These are phyloP conservation scores for Fomitopsis pulvina DNA, from an alignment of 768 basidiomycete genomes.

Conservation along the genomic window DNA sequence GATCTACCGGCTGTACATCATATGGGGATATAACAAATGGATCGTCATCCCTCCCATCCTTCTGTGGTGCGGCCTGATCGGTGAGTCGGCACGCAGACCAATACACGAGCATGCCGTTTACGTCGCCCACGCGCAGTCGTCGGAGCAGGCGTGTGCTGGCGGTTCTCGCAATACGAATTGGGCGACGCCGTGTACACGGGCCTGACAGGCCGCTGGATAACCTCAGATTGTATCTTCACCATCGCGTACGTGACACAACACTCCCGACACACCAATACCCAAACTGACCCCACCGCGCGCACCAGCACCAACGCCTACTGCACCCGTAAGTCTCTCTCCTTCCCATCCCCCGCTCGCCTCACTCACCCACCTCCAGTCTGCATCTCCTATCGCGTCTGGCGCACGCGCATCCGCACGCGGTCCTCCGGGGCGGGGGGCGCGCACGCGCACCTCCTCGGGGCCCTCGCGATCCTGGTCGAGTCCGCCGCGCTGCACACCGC, in stretches of 20 bases:
- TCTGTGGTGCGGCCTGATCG: background rate
- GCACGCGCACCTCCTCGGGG: background rate
- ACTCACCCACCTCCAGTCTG: background rate
- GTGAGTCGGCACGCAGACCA: background rate
- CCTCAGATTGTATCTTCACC: background rate
- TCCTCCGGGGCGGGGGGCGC: background rate
- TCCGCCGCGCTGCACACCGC: background rate
- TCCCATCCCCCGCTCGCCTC: background rate
- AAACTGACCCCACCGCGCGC: background rate
- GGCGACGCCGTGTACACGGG: background rate
- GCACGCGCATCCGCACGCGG: background rate
- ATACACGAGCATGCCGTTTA: too few relatives aligned
- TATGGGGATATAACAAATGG: background rate
- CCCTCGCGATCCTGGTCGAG: constrained; percentile 1
- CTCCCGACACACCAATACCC: background rate
- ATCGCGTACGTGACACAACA: background rate
- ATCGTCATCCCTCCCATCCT: background rate
- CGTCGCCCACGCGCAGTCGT: background rate
- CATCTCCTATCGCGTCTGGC: constrained; percentile 2
- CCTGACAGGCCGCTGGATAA: background rate
- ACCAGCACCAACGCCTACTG: constrained; percentile 1
- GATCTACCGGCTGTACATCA: constrained; percentile 3
- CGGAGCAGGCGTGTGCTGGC: background rate
- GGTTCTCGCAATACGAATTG: background rate
- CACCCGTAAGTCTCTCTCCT: background rate